Conservation (phyloP, 352 stramenopile species). For the Pythium sp. region DNA sequence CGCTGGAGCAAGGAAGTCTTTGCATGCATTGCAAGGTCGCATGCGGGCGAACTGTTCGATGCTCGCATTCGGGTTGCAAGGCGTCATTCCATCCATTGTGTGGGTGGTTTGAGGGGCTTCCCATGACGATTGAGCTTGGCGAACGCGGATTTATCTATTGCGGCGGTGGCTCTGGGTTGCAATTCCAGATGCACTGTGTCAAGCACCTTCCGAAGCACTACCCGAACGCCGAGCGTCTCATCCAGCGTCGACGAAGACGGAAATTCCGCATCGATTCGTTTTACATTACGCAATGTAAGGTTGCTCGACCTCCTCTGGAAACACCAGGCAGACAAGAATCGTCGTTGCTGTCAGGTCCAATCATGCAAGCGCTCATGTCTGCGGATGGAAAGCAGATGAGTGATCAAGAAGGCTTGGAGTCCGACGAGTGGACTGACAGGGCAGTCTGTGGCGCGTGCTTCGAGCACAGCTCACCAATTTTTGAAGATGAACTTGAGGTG, state of each 20-base stretch:
- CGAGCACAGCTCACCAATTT: conserved; percentile 55
- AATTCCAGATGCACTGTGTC: conserved; percentile 65
- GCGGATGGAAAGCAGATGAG: conserved; percentile 28
- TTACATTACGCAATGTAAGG: conserved; percentile 61
- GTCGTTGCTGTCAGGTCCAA: conserved; percentile 46
- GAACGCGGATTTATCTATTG: conserved; percentile 62
- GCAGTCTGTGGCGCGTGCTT: conserved; percentile 78
- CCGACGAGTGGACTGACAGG: conserved; percentile 61
- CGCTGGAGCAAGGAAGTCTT: conserved; percentile 38
- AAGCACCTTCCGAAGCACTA: conserved; percentile 55
- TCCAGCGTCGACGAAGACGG: conserved; percentile 45
- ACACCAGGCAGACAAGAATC: conserved; percentile 21
- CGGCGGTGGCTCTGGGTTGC: conserved; percentile 66
- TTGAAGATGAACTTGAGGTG: conserved; percentile 39
- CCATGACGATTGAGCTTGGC: conserved; percentile 59
- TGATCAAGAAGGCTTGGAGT: conserved; percentile 15
- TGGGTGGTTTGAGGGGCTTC: conserved; percentile 79
- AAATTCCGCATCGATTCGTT: conserved; percentile 78
- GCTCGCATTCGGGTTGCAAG: conserved; percentile 46
- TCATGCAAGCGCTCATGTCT: conserved; percentile 50
- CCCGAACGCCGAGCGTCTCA: conserved; percentile 34
- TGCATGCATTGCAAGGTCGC: conserved; percentile 76
- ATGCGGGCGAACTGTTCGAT: conserved; percentile 72
- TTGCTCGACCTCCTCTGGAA: conserved; percentile 12
- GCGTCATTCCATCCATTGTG: conserved; percentile 84